Evolutionary conservation across 2,329 filamentous ascomycete species (phyloP).

Genomic region (Monosporascus sp.): DNA sequence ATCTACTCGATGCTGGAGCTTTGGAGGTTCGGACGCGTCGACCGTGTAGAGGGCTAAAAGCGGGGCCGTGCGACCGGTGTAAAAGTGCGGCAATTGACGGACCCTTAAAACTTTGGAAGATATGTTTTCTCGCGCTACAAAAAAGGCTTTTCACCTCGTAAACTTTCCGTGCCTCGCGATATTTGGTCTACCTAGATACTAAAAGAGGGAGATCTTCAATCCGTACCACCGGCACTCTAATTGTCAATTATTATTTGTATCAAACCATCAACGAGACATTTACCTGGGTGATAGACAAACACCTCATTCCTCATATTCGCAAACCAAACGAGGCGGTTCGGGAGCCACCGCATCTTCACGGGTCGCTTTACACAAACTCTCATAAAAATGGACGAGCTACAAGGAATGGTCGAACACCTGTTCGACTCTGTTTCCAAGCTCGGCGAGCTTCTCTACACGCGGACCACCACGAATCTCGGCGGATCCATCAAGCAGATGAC

Average conservation of each 20-base stretch:
- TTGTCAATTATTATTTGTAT: too few relatives aligned
- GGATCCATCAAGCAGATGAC: slow-evolving; percentile 46
- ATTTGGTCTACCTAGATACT: too few relatives aligned
- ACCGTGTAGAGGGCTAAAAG: not conserved
- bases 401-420: slow-evolving; percentile 23
- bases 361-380: not conserved
- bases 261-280: too few relatives aligned
- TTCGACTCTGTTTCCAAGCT: slow-evolving; percentile 22
- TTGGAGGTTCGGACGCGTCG: not conserved
- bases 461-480: slow-evolving; percentile 43
- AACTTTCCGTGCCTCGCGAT: too few relatives aligned
- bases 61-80: not conserved
- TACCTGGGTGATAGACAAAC: too few relatives aligned
- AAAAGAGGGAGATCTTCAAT: too few relatives aligned
- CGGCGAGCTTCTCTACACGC: slow-evolving; percentile 22
- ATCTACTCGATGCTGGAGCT: not conserved
- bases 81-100: not conserved
- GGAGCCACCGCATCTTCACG: too few relatives aligned
- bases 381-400: slow-evolving; percentile 24
- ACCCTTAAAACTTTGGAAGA: not conserved
- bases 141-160: too few relatives aligned
- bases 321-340: too few relatives aligned
- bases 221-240: too few relatives aligned
- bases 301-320: too few relatives aligned
- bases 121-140: not conserved